Evolutionary conservation across 78 protist species (phyloP).

Genomic region (Dictyostelium brefeldianum): DNA sequence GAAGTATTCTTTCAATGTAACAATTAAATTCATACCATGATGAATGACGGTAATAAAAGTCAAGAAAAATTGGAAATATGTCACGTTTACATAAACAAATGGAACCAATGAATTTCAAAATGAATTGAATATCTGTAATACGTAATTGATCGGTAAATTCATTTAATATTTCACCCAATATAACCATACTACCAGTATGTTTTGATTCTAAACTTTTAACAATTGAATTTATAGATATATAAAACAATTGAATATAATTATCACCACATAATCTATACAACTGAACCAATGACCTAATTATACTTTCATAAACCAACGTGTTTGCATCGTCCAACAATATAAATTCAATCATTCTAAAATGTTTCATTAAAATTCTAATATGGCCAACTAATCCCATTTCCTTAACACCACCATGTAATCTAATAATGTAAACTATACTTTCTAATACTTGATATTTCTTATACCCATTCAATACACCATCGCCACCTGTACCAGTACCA

Average conservation of each 20-base stretch:
- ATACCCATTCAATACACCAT: too few relatives aligned
- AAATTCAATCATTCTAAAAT: slow-evolving; percentile 6
- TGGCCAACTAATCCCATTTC: slow-evolving; percentile 5
- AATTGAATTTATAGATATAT: slow-evolving; percentile 5
- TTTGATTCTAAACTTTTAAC: neutral
- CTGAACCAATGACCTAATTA: slow-evolving; percentile 2
- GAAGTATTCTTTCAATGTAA: slow-evolving; percentile 7
- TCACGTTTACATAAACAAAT: slow-evolving; percentile 21
- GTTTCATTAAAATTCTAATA: slow-evolving; percentile 4
- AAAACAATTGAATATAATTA: slow-evolving; percentile 6
- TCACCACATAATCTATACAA: slow-evolving; percentile 1
- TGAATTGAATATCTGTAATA: neutral
- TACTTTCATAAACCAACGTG: slow-evolving; percentile 10
- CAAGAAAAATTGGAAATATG: neutral
- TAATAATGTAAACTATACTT: neutral
- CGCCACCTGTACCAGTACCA: too few relatives aligned
- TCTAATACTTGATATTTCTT: slow-evolving; percentile 15
- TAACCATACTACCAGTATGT: slow-evolving; percentile 20
- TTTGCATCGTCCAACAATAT: neutral
- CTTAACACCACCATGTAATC: neutral
- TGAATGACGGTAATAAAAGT: neutral
- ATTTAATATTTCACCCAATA: slow-evolving; percentile 20
- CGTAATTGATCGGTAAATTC: slow-evolving; percentile 1
- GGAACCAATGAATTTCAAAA: neutral
- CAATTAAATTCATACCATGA: slow-evolving; percentile 5